Evolutionary conservation across 345 rosid species (phyloP).

Genomic region (Eucalyptus erythrocorys): DNA sequence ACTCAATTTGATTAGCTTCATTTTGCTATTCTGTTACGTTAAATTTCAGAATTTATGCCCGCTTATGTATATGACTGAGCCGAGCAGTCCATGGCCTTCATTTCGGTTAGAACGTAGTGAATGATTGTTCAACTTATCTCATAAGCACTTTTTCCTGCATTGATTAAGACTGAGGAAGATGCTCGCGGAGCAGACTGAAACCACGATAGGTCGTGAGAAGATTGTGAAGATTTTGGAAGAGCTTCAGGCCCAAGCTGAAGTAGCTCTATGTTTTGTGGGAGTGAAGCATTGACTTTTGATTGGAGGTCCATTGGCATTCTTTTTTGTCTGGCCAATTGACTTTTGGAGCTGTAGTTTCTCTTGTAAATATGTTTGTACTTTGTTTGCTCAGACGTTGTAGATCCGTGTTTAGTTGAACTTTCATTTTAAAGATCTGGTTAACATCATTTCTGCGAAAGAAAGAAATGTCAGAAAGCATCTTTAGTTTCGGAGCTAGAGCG

Average conservation of each 20-base stretch:
- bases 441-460: not conserved
- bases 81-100: not conserved
- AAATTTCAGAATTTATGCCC: not conserved
- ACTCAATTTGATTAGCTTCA: not conserved
- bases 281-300: conserved; percentile 35
- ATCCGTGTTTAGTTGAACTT: not conserved
- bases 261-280: conserved; percentile 83
- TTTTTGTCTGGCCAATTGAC: not conserved
- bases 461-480: not conserved
- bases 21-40: not conserved
- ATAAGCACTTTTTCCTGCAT: not conserved
- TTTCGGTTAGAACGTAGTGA: not conserved
- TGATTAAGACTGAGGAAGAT: conserved; percentile 62
- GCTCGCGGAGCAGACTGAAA: conserved; percentile 49
- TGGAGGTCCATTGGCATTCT: not conserved
- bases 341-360: not conserved
- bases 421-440: not conserved
- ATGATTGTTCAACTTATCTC: not conserved
- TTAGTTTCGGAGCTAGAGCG: not conserved
- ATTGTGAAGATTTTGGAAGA: conserved; percentile 80
- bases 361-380: too few relatives aligned
- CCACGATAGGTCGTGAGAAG: conserved; percentile 38
- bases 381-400: not conserved
- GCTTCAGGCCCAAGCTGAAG: conserved; percentile 95
- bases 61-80: not conserved